phyloP scores from a whole-genome alignment of 129 eudicot species.

The Apium graveolens region DNA sequence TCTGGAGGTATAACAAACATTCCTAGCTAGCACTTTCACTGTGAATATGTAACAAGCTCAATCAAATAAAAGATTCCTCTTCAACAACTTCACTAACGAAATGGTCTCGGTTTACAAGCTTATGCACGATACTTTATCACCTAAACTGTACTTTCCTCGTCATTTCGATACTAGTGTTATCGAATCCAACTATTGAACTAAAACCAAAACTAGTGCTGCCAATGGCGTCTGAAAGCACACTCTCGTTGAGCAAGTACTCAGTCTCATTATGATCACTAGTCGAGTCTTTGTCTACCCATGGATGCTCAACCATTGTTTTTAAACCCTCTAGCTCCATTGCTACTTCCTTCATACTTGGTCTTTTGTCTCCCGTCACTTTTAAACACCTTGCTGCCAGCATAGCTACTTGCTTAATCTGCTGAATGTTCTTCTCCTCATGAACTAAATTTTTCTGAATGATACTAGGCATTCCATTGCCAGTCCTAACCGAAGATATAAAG shows the following conservation, averaged over 20 bases:
- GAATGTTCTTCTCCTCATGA: background rate
- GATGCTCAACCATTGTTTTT: background rate
- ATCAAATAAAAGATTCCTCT: too few relatives aligned
- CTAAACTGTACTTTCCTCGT: background rate
- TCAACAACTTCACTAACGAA: too few relatives aligned
- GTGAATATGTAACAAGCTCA: background rate
- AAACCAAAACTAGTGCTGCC: background rate
- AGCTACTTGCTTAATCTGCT: background rate
- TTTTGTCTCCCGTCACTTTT: background rate
- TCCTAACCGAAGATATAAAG: background rate
- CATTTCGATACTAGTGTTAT: background rate
- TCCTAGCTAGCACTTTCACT: background rate
- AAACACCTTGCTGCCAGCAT: background rate
- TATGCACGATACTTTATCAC: background rate
- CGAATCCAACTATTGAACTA: background rate
- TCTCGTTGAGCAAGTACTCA: background rate
- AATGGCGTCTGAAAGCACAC: background rate
- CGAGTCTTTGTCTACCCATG: background rate
- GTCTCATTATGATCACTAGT: background rate
- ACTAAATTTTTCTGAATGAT: background rate
- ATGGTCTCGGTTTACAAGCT: too few relatives aligned
- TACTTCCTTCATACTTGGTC: background rate
- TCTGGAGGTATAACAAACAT: background rate
- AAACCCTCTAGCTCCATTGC: background rate
- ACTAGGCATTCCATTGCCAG: background rate